These are phyloP conservation scores for Penicillium pancosmium DNA, from an alignment of 495 filamentous ascomycete species.

Conservation along the genomic window DNA sequence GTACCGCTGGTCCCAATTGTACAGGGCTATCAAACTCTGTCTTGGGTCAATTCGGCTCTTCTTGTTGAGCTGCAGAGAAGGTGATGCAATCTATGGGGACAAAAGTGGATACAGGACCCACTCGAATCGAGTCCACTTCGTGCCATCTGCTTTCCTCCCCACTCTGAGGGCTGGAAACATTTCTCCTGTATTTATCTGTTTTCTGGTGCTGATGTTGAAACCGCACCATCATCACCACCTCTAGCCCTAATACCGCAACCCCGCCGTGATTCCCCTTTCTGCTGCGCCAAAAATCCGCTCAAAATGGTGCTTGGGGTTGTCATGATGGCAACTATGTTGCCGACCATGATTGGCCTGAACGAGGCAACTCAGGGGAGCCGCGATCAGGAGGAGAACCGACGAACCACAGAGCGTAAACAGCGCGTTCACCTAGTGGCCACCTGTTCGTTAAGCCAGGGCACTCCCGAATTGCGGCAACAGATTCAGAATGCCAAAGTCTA, in stretches of 20 bases:
- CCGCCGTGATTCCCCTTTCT: neutral
- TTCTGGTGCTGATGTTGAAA: conserved; percentile 7
- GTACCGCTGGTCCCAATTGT: conserved; percentile 5
- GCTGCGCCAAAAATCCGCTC: neutral
- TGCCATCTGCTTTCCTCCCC: conserved; percentile 8
- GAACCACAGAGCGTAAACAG: conserved; percentile 24
- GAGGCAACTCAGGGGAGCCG: conserved; percentile 27
- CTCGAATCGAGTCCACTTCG: conserved; percentile 13
- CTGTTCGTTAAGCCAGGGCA: conserved; percentile 24
- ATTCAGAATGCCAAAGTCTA: conserved; percentile 32
- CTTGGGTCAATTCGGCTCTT: conserved; percentile 4
- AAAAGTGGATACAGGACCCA: conserved; percentile 11
- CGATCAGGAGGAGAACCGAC: conserved; percentile 28
- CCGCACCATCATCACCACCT: neutral
- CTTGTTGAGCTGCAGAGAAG: conserved; percentile 20
- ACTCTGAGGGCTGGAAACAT: conserved; percentile 12
- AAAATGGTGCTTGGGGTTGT: conserved; percentile 31
- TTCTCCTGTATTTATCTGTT: conserved; percentile 21
- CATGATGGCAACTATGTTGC: conserved; percentile 38
- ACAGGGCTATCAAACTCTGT: conserved; percentile 8
- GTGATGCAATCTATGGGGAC: conserved; percentile 21
- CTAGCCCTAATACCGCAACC: conserved; percentile 3
- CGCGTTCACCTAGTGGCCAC: conserved; percentile 27
- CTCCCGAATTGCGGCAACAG: conserved; percentile 22
- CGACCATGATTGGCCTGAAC: conserved; percentile 34